Evolutionary conservation across 2,329 filamentous ascomycete genomes (phyloP), one percentile per base, ranked within the genome.

Genomic region (Rosellinia necatrix): DNA sequence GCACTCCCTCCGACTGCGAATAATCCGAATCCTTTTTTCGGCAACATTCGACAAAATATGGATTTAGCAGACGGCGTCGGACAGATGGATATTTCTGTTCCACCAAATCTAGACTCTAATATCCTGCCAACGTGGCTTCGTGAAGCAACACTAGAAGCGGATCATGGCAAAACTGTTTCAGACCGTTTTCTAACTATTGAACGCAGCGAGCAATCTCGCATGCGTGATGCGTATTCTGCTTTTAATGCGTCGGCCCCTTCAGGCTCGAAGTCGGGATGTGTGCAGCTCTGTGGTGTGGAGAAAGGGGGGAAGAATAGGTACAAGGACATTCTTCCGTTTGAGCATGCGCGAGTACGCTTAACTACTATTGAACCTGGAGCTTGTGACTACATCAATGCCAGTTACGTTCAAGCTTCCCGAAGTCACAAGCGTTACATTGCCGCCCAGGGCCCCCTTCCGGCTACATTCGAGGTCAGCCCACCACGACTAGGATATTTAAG

Each of bases 301-400:
- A 94, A 97, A 72, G 94, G 94, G 6, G 85, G 81, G 15, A 97
- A 97, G 77, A 99, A 99, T 66, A 85, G 94, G 7, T 99, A 99
- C 77, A 97, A 97, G 76, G 96, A 97, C 65, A 97, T 97, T 53
- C 87, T 96, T 75, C 94, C 94, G 0, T 99, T 96, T 70, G 93
- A 97, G 68, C 94, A 99, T 72, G 87, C 91, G 2, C 81, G 94
- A 56, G 94, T 99, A 50, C 91, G 85, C 63, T 75, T 99, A 42
- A 81, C 89, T 62, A 84, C 85, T 37, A 84, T 88, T 30, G 76
- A 82, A 0, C 76, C 81, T 1, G 88, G 87, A 10, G 81, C 79
- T 19, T 96, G 93, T 72, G 94, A 99, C 72, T 99, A 99, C 68
- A 86, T 99, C 74, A 99, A 99, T 69, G 94, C 92, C 15, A 97